Evolutionary conservation across 208 protist species (phyloP).

Genomic region (Herpetomonas tarakana): DNA sequence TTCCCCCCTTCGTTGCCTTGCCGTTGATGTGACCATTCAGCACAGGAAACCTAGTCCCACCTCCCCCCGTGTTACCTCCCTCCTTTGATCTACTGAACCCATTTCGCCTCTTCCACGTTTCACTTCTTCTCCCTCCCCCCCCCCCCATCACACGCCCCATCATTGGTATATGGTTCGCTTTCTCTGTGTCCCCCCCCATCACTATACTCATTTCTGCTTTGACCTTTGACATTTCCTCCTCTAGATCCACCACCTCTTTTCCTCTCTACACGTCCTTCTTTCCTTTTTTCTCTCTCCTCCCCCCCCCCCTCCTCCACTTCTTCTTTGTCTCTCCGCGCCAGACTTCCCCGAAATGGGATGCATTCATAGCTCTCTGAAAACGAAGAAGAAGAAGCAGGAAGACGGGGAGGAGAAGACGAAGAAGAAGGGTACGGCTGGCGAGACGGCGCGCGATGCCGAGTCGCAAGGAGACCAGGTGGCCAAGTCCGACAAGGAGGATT

Average conservation of each 20-base stretch:
- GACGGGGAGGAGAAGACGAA: slow-evolving; percentile 5
- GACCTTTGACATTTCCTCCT: slow-evolving; percentile 2
- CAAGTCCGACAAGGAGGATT: not conserved
- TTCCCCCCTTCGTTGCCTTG: too few relatives aligned
- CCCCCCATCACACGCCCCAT: too few relatives aligned
- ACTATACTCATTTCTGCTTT: not conserved
- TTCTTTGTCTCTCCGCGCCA: slow-evolving; percentile 1
- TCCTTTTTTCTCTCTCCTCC: not conserved
- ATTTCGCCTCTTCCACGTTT: too few relatives aligned
- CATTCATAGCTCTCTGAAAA: slow-evolving; percentile 16
- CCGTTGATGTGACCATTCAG: too few relatives aligned
- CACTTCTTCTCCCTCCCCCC: too few relatives aligned
- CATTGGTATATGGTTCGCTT: too few relatives aligned
- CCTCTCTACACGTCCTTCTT: not conserved
- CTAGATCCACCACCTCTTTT: slow-evolving; percentile 3
- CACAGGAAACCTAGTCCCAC: too few relatives aligned
- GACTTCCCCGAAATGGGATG: slow-evolving; percentile 28
- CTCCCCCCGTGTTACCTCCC: too few relatives aligned
- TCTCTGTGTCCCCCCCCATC: not conserved
- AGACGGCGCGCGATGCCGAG: not conserved
- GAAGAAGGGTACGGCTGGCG: not conserved
- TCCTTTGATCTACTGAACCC: too few relatives aligned
- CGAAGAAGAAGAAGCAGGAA: slow-evolving; percentile 11
- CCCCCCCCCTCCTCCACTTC: not conserved
- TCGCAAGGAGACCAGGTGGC: not conserved